Evolutionary conservation across 495 filamentous ascomycete genomes (phyloP).

Genomic region (Penicillium arizonense): DNA sequence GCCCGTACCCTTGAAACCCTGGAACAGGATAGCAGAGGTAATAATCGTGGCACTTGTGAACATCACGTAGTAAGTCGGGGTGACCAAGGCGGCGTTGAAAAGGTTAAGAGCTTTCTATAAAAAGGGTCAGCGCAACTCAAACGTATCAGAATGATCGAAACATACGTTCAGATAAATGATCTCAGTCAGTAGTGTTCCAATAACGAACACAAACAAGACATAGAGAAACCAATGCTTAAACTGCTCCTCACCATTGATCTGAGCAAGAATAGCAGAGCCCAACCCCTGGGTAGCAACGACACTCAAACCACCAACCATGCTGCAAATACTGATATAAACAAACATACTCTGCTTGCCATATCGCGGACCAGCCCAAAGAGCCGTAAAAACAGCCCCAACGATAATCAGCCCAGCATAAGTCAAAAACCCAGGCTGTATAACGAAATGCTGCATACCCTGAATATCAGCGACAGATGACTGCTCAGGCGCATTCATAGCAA

Average conservation of each 20-base stretch:
- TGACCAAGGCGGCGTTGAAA: constrained; percentile 96
- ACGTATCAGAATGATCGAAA: constrained; percentile 9
- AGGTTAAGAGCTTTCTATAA: constrained; percentile 94
- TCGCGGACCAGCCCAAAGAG: constrained; percentile 80
- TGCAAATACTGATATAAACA: constrained; percentile 95
- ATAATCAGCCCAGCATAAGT: constrained; percentile 83
- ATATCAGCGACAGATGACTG: constrained; percentile 84
- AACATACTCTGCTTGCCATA: constrained; percentile 98
- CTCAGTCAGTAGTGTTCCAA: constrained; percentile 83
- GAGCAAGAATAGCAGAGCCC: constrained; percentile 86
- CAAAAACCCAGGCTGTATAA: constrained; percentile 84
- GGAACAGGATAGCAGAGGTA: constrained; percentile 88
- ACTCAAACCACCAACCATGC: constrained; percentile 88
- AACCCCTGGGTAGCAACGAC: constrained; percentile 94
- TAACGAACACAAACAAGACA: constrained; percentile 85
- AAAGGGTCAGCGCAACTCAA: constrained; percentile 22
- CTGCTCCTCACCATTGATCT: constrained; percentile 75
- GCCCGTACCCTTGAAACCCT: constrained; percentile 85
- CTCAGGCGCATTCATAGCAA: constrained; percentile 87
- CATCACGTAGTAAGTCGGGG: constrained; percentile 97
- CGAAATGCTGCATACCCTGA: constrained; percentile 88
- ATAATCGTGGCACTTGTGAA: constrained; percentile 95
- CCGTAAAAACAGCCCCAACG: constrained; percentile 65
- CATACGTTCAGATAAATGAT: constrained; percentile 95
- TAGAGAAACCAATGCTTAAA: constrained; percentile 98